Evolutionary conservation across 345 rosid species (phyloP).

Genomic region (Eutrema japonicum): DNA sequence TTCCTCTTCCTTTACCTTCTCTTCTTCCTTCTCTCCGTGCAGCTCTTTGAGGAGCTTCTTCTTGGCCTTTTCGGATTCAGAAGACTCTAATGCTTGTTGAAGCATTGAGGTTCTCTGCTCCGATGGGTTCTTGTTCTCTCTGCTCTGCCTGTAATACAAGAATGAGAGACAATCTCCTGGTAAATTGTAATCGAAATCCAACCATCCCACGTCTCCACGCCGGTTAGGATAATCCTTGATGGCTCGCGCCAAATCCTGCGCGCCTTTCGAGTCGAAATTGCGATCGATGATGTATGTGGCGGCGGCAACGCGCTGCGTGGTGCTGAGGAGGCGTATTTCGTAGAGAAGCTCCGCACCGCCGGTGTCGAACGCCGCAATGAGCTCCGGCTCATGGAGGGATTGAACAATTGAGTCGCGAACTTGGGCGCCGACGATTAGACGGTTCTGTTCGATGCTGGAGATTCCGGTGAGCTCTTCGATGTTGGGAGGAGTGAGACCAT

Average conservation of each 20-base stretch:
- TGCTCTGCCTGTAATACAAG: constrained; percentile 70
- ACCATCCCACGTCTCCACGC: constrained; percentile 68
- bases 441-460: constrained; percentile 83
- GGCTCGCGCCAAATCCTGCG: constrained; percentile 77
- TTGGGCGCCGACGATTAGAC: constrained; percentile 73
- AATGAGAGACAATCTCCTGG: constrained; percentile 88
- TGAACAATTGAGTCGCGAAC: constrained; percentile 72
- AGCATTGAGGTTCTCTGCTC: constrained; percentile 55
- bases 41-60: constrained; percentile 50
- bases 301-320: constrained; percentile 62
- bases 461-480: constrained; percentile 84
- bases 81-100: constrained; percentile 61
- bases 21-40: constrained; percentile 44
- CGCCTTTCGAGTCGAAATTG: constrained; percentile 54
- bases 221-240: constrained; percentile 86
- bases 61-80: constrained; percentile 68
- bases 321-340: constrained; percentile 75
- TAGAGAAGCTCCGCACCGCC: constrained; percentile 83
- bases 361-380: constrained; percentile 62
- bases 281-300: constrained; percentile 55
- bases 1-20: constrained; percentile 31
- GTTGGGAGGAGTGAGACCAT: constrained; percentile 70
- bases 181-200: constrained; percentile 58
- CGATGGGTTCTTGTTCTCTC: constrained; percentile 67
- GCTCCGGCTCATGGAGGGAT: constrained; percentile 58